A percentile compares a stretch with the other conserved stretches of the same genome.
Conservation (phyloP, 1,284 basidiomycete genomes). For the Amylostereum areolatum region DNA sequence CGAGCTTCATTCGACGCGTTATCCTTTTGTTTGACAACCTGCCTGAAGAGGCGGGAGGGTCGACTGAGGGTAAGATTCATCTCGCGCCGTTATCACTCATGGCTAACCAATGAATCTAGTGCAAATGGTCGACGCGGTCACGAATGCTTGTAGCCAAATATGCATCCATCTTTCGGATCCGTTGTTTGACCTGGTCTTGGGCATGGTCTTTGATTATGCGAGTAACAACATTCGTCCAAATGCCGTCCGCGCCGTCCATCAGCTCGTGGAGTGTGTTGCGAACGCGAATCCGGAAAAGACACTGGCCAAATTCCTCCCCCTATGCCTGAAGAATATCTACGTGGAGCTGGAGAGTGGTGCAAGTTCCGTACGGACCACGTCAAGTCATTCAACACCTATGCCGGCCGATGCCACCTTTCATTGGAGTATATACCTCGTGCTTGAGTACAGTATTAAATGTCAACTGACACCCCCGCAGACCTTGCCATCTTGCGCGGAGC, state of each 20-base stretch:
- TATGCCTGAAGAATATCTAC: slow-evolving; percentile 69
- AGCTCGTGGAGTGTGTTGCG: slow-evolving; percentile 82
- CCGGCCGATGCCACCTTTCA: slow-evolving; percentile 85
- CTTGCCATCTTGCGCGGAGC: slow-evolving; percentile 63
- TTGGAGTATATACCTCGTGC: slow-evolving; percentile 57
- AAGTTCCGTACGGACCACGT: slow-evolving; percentile 78
- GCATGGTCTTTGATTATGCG: slow-evolving; percentile 76
- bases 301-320: slow-evolving; percentile 69
- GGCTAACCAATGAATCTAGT: slow-evolving; percentile 29
- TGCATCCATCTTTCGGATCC: slow-evolving; percentile 81
- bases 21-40: slow-evolving; percentile 83
- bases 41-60: slow-evolving; percentile 71
- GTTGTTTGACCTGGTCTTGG: slow-evolving; percentile 76
- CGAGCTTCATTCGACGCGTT: slow-evolving; percentile 77
- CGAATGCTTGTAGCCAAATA: slow-evolving; percentile 66
- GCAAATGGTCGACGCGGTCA: slow-evolving; percentile 65
- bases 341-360: slow-evolving; percentile 83
- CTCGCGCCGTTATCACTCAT: background rate
- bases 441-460: too few relatives aligned
- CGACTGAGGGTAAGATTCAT: slow-evolving; percentile 49
- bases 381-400: slow-evolving; percentile 61
- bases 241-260: slow-evolving; percentile 82
- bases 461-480: slow-evolving; percentile 30
- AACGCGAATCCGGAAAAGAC: slow-evolving; percentile 77
- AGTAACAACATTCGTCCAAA: slow-evolving; percentile 78